Conservation (phyloP, 768 basidiomycete genomes). For the Russula vinacea region DNA sequence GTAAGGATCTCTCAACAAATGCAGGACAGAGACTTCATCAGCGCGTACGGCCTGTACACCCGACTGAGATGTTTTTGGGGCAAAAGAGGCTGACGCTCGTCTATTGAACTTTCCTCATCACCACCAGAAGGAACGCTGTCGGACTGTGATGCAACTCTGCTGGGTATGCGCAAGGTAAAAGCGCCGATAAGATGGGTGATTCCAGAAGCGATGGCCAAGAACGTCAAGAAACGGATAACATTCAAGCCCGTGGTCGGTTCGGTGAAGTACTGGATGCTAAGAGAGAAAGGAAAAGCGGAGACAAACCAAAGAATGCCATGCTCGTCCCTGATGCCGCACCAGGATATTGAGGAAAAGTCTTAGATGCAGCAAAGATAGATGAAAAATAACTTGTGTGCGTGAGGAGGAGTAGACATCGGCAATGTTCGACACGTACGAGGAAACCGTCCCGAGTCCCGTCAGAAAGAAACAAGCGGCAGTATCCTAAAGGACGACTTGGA, state of each 20-base stretch:
- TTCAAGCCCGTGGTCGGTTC: conserved; percentile 43
- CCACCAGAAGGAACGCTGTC: conserved; percentile 26
- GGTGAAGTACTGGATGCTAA: conserved; percentile 64
- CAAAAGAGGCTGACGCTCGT: conserved; percentile 35
- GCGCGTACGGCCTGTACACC: conserved; percentile 33
- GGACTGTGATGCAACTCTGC: not conserved
- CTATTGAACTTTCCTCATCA: conserved; percentile 21
- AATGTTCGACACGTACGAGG: conserved; percentile 55
- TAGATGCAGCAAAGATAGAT: conserved; percentile 70
- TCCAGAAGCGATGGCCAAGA: conserved; percentile 55
- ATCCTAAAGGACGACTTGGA: conserved; percentile 48
- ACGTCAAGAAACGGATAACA: conserved; percentile 51
- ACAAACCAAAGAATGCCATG: conserved; percentile 77
- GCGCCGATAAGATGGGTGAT: conserved; percentile 54
- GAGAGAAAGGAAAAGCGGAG: conserved; percentile 67
- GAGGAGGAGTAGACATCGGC: not conserved
- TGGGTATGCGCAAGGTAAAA: conserved; percentile 40
- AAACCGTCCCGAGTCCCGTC: conserved; percentile 64
- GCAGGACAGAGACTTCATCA: conserved; percentile 37
- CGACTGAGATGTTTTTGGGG: conserved; percentile 30
- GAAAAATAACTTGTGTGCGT: conserved; percentile 52
- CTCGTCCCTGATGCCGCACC: conserved; percentile 64
- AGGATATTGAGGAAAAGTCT: conserved; percentile 60
- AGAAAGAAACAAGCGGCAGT: conserved; percentile 60
- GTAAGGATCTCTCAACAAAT: conserved; percentile 51